Base-by-base conservation (phyloP, 495 filamentous ascomycete species). In the Penicillium maclennaniae region DNA sequence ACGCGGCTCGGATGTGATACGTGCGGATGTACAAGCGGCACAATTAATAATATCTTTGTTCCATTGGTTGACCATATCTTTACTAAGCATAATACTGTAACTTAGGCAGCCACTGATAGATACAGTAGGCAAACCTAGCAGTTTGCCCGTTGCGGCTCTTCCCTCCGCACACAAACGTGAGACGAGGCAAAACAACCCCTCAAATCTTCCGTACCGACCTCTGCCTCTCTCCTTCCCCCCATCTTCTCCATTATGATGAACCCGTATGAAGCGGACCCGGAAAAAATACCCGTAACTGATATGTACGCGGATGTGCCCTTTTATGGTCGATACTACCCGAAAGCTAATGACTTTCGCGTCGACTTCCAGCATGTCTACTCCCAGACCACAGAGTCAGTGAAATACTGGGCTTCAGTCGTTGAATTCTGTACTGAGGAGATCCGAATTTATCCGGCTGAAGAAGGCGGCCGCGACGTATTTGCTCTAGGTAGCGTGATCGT, bases 401-500 rank as follows among this genome's bases (percentile, higher is more conserved):
- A 39, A 55, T 76, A 76, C 54, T 76, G 71, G 72, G 54, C 51
- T 2, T 69, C 63, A 2, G 69, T 75, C 6, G 6, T 74, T 53
- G 53, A 21, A 14, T 55, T 62, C 16, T 76, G 72, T 57, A 59
- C 58, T 23, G 59, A 63, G 45, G 45, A 54, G 2, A 59, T 42
- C 43, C 43, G 68, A 37, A 73, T 75, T 19, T 75, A 75, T 38
- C 59, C 59, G 12, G 63, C 51, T 49, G 59, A 62, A 14, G 66
- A 68, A 27, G 70, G 64, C 16, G 72, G 67, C 7, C 67, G 71
- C 16, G 73, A 77, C 49, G 70, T 76, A 7, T 76, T 76, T 49
- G 70, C 73, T 19, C 56, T 75, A 38, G 74, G 75, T 19, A 73
- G 67, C 44, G 61, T 74, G 14, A 74, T 79, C 41, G 61, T 79